Conservation (phyloP, 2,329 filamentous ascomycete species). For the Alternaria infectoria region DNA sequence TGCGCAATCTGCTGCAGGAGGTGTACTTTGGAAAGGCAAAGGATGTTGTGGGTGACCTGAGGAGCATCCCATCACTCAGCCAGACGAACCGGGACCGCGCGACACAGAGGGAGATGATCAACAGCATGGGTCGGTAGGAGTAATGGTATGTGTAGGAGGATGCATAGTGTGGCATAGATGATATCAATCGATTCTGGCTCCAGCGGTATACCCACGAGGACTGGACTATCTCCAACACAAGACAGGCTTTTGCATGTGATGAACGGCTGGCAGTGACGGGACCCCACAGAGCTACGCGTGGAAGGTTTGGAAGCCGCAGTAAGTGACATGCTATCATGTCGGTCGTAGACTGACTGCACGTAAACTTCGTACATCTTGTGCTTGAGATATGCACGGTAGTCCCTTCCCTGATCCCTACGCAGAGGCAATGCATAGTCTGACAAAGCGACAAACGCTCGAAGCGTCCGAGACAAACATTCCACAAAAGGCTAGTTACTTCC, state of each 20-base stretch:
- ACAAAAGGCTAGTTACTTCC: neutral
- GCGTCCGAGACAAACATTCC: neutral
- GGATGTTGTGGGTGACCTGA: constrained; percentile 94
- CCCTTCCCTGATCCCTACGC: neutral
- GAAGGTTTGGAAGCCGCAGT: accelerated
- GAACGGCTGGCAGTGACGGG: neutral
- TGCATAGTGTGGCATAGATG: constrained; percentile 5
- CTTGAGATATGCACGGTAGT: neutral
- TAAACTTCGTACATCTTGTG: neutral
- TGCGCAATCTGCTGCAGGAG: constrained; percentile 97
- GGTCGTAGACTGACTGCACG: neutral
- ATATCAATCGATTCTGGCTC: constrained; percentile 3
- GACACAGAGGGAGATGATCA: constrained; percentile 88
- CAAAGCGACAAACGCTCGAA: neutral
- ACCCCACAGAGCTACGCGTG: neutral
- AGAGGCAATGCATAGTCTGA: neutral
- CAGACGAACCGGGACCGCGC: constrained; percentile 84
- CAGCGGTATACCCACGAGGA: neutral
- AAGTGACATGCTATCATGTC: neutral
- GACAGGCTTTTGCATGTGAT: neutral
- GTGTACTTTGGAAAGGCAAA: constrained; percentile 99
- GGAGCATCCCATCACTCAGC: constrained; percentile 83
- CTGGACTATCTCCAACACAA: neutral
- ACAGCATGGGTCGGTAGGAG: constrained; percentile 51
- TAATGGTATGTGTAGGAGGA: neutral